Evolutionary conservation across 257 asterid species (phyloP).

Genomic region (Solanum sejunctum): DNA sequence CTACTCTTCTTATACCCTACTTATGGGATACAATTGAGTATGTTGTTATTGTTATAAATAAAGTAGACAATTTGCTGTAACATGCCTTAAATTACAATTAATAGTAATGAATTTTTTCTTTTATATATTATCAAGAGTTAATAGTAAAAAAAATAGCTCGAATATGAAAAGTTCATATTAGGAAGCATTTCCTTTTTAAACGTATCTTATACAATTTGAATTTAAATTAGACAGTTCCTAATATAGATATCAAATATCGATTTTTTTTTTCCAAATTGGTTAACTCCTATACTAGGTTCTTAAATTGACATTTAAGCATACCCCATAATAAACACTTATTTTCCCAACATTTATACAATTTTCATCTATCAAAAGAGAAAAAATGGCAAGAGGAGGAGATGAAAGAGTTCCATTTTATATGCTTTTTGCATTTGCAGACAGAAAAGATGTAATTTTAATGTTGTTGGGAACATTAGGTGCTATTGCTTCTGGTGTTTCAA

Average conservation of each 20-base stretch:
- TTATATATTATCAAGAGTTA: no score
- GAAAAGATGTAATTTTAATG: constrained; percentile 23
- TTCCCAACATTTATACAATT: background rate
- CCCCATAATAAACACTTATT: background rate
- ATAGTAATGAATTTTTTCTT: no score
- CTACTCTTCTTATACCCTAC: no score
- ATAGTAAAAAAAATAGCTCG: no score
- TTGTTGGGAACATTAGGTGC: constrained; percentile 30
- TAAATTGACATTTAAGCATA: background rate
- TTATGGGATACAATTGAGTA: no score
- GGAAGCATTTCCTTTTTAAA: no score
- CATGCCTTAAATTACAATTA: background rate
- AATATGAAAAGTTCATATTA: no score
- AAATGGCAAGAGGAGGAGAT: background rate
- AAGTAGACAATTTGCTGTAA: background rate
- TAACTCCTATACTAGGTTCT: background rate
- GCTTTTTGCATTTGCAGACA: constrained; percentile 24
- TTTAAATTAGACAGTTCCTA: no score
- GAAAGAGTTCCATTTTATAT: constrained; percentile 5
- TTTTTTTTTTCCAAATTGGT: background rate
- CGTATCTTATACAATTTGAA: no score
- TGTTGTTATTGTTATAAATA: no score
- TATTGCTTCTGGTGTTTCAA: constrained; percentile 22
- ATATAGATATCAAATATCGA: no score
- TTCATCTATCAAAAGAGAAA: background rate